These are phyloP conservation scores for Termitomyces sp. DNA, from an alignment of 768 basidiomycete species.

Conservation along the genomic window DNA sequence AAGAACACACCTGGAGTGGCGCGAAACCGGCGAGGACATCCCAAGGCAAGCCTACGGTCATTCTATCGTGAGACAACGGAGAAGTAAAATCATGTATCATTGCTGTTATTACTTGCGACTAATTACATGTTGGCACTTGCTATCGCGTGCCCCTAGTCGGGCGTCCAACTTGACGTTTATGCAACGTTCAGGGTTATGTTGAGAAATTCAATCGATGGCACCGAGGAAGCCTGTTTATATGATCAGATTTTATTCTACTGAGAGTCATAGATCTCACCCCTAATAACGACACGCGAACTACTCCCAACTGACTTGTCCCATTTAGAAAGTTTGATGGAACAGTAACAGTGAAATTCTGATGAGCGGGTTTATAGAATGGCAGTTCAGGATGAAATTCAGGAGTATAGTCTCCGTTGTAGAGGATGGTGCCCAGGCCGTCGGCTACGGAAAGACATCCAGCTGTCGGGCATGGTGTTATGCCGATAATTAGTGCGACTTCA, in stretches of 20 bases:
- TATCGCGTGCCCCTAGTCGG: too few relatives aligned
- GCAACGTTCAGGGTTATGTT: conserved; percentile 25
- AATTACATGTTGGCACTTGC: neutral
- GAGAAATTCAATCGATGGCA: conserved; percentile 23
- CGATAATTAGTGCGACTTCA: conserved; percentile 43
- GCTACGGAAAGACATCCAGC: conserved; percentile 16
- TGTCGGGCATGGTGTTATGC: conserved; percentile 28
- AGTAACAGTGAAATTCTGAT: conserved; percentile 39
- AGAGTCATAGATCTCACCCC: conserved; percentile 26
- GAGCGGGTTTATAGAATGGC: conserved; percentile 21
- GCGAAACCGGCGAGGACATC: too few relatives aligned
- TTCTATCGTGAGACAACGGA: too few relatives aligned
- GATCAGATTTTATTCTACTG: neutral
- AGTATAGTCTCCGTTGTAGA: conserved; percentile 39
- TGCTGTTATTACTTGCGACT: neutral
- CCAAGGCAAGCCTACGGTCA: too few relatives aligned
- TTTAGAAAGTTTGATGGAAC: conserved; percentile 23
- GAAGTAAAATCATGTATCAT: too few relatives aligned
- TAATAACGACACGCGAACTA: conserved; percentile 30
- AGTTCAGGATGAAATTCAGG: conserved; percentile 24
- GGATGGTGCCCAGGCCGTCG: conserved; percentile 31
- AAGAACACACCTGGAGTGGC: too few relatives aligned
- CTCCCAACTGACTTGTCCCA: conserved; percentile 29
- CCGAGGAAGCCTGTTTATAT: conserved; percentile 22
- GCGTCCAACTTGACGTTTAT: conserved; percentile 1